Evolutionary conservation across 148 eudicot genomes (phyloP).

Genomic region (Suaeda aralocaspica): DNA sequence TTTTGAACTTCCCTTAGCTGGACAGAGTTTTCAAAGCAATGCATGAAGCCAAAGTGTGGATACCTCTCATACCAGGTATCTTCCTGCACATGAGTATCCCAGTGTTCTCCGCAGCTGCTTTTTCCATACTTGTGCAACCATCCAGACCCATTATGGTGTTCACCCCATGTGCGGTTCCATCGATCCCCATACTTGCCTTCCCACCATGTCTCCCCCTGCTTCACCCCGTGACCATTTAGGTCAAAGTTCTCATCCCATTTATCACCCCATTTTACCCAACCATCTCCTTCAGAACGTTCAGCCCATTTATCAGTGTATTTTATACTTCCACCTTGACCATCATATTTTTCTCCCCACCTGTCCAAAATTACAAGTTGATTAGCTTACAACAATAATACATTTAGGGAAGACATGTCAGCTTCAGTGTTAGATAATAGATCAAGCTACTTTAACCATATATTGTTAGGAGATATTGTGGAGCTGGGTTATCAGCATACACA

Average conservation of each 20-base stretch:
- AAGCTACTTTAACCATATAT: too few relatives aligned
- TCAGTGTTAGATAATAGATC: background rate
- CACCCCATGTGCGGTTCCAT: constrained; percentile 97
- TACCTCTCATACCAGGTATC: constrained; percentile 84
- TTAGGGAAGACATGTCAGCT: background rate
- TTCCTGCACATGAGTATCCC: constrained; percentile 83
- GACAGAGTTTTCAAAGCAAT: constrained; percentile 71
- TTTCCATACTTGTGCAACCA: constrained; percentile 94
- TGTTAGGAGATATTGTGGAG: too few relatives aligned
- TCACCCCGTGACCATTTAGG: constrained; percentile 51
- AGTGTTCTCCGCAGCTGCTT: constrained; percentile 85
- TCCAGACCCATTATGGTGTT: constrained; percentile 79
- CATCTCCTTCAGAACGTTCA: constrained; percentile 74
- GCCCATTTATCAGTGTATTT: constrained; percentile 99
- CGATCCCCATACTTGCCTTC: constrained; percentile 70
- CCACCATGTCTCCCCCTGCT: constrained; percentile 98
- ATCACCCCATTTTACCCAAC: constrained; percentile 96
- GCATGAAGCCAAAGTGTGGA: constrained; percentile 77
- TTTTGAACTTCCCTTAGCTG: constrained; percentile 65
- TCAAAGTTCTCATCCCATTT: constrained; percentile 94
- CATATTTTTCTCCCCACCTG: constrained; percentile 98
- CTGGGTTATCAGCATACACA: too few relatives aligned
- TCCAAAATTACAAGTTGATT: background rate
- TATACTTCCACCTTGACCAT: constrained; percentile 72
- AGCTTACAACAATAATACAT: background rate